Evolutionary conservation across 108 stramenopile genomes (phyloP).

Genomic region (Poteriospumella lacustris): DNA sequence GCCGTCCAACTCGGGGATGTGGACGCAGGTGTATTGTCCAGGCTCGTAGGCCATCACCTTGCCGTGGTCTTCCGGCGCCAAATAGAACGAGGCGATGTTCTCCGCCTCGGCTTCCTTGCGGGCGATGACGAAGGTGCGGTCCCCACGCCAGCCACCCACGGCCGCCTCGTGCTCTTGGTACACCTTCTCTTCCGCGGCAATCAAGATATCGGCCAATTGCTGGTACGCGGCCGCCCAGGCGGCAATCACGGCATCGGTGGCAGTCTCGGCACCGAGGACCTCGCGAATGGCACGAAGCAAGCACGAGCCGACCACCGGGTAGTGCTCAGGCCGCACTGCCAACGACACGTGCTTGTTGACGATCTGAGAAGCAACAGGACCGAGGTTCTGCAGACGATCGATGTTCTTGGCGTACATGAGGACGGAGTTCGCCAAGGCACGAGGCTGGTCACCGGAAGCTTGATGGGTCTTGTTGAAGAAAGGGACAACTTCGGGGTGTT

Average conservation of each 20-base stretch:
- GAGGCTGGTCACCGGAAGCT: neutral
- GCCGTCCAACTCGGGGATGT: neutral
- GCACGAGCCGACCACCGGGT: neutral
- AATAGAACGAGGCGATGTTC: neutral
- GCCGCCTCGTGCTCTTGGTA: neutral
- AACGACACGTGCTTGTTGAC: neutral
- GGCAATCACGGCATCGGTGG: neutral
- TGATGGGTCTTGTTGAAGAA: neutral
- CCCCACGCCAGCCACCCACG: neutral
- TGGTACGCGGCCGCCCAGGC: neutral
- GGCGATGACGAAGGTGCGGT: neutral
- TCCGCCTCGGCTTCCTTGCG: neutral
- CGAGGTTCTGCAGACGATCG: neutral
- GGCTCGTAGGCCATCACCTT: neutral
- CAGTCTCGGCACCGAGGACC: neutral
- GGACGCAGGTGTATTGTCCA: neutral
- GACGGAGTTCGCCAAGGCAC: neutral
- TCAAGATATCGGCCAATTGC: neutral
- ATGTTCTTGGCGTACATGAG: conserved; percentile 2
- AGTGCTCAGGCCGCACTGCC: neutral
- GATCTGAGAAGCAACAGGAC: neutral
- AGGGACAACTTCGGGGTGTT: neutral
- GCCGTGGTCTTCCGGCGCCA: neutral
- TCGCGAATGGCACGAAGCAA: neutral
- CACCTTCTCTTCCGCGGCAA: neutral